Evolutionary conservation across 2,329 filamentous ascomycete genomes (phyloP), one percentile per base, ranked within the genome.

Genomic region (Epichloe elymi): DNA sequence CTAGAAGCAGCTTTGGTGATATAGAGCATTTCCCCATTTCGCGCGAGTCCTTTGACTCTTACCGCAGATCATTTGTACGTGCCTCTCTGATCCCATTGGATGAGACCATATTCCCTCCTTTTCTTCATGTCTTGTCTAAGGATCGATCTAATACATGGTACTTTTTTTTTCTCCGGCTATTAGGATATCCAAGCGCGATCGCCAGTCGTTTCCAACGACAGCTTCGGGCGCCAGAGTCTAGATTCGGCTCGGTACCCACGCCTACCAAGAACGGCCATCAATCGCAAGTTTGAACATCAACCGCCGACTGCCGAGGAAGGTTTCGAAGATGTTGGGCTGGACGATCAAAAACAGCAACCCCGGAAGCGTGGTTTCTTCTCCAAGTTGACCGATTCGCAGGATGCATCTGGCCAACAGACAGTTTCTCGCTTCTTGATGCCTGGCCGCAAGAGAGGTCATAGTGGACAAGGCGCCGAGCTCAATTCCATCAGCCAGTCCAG

Each of bases 1-100:
- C 72, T 35, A 69, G 70, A 51, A 81, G 77, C 63, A 79, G 85
- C 59, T 73, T 87, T 53, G 82, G 83, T 60, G 88, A 95, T 55
- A 90, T 89, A 59, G 91, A 97, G 64, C 89, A 86, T 14, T 97
- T 97, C 65, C 88, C 86, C 56, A 97, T 97, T 65, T 95, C 90
- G 38, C 80, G 91, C 61, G 93, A 97, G 70, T 96, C 90, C 2
- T 97, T 97, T 63, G 93, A 97, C 66, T 95, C 90, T 3, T 97
- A 97, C 70, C 79, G 93, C 56, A 82, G 93, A 61, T 96, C 90
- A 56, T 97, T 97, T 72, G 91, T 95, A 78, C 59, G 85, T 74
- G 14, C 20, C 12, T 20, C 23, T n/a, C 20, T 23, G 42, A 12
- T 30, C 19, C 15, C n/a, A 43, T 30, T 43, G 41, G 20, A 11